Evolutionary conservation across 1,284 basidiomycete genomes (phyloP).

Genomic region (Erythrobasidium hasegawianum): DNA sequence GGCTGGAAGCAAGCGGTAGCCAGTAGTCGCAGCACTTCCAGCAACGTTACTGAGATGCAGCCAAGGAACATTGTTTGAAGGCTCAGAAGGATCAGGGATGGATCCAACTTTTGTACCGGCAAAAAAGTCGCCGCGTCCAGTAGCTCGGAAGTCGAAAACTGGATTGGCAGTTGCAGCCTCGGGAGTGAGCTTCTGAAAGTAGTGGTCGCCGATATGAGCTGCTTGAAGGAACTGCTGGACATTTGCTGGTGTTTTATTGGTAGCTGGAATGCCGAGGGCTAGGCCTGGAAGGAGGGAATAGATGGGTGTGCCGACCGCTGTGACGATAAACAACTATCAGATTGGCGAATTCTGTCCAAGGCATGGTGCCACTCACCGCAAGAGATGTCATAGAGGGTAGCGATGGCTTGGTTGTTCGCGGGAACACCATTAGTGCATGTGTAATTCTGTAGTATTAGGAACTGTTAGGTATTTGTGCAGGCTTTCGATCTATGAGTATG

Average conservation of each 20-base stretch:
- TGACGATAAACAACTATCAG: no score
- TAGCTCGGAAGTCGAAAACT: constrained; percentile 21
- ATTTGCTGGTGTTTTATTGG: background rate
- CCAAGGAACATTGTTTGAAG: constrained; percentile 9
- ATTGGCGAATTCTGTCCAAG: no score
- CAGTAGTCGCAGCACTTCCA: constrained; percentile 4
- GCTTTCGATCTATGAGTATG: background rate
- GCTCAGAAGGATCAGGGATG: background rate
- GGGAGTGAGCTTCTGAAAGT: constrained; percentile 29
- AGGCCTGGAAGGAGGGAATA: constrained; percentile 1
- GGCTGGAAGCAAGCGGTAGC: constrained; percentile 12
- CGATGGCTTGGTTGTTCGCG: constrained; percentile 21
- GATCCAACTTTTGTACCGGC: constrained; percentile 2
- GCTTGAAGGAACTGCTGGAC: background rate
- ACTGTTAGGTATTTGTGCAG: no score
- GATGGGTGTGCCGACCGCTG: constrained; percentile 2
- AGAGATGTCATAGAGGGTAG: constrained; percentile 15
- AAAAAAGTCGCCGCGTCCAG: constrained; percentile 5
- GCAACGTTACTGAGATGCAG: constrained; percentile 18
- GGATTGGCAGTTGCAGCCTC: constrained; percentile 19
- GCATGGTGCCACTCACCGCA: constrained; percentile 7
- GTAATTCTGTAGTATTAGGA: constrained; percentile 12
- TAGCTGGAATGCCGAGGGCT: constrained; percentile 1
- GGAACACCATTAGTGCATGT: constrained; percentile 21
- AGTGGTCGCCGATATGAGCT: constrained; percentile 25